These are phyloP conservation scores for Mortierella claussenii DNA, from an alignment of 192 early-diverging fungal genomes.

Conservation along the genomic window DNA sequence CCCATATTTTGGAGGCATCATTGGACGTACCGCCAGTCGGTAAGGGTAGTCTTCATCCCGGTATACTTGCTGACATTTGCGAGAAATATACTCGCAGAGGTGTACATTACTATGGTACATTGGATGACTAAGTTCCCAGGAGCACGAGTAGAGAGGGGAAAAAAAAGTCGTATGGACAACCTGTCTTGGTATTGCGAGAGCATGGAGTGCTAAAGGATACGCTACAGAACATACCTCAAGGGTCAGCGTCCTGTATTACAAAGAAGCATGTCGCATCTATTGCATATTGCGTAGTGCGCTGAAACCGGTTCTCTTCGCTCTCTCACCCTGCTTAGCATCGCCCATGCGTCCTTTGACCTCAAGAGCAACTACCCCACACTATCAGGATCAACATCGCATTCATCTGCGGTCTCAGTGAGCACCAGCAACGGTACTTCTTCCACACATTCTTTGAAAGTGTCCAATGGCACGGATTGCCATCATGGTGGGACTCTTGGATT, in stretches of 20 bases:
- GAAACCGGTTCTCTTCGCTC: too few species aligned
- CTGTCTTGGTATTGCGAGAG: too few species aligned
- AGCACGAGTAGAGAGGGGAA: too few species aligned
- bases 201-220: too few species aligned
- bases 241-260: too few species aligned
- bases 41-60: constrained; percentile 18
- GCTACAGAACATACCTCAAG: too few species aligned
- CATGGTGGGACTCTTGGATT: constrained; percentile 85
- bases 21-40: constrained; percentile 83
- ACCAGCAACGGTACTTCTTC: background rate
- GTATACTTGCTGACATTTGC: background rate
- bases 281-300: too few species aligned
- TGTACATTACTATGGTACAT: too few species aligned
- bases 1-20: constrained; percentile 80
- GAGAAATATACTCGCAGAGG: too few species aligned
- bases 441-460: constrained; percentile 64
- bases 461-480: constrained; percentile 80
- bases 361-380: constrained; percentile 46
- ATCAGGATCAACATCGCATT: background rate
- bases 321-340: constrained; percentile 59
- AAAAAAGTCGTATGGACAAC: too few species aligned
- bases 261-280: too few species aligned
- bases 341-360: constrained; percentile 69
- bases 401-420: background rate
- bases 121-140: too few species aligned